Evolutionary conservation across 331 rosid genomes (phyloP), one percentile per base, ranked within the genome.

Genomic region (Rhamnella rubrinervis): DNA sequence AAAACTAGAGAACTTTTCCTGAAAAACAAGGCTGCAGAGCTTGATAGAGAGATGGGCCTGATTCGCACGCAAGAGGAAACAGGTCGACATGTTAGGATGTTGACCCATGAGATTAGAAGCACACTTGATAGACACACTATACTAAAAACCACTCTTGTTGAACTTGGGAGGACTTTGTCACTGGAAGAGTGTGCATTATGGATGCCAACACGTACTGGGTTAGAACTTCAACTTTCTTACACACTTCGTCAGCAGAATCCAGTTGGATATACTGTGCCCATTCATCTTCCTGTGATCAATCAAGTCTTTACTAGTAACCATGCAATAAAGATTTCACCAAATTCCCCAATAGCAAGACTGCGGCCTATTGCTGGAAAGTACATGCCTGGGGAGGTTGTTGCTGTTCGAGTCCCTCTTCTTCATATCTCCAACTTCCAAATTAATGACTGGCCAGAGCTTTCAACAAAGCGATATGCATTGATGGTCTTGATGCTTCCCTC

Each of bases 401-500:
- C 98, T 69, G 89, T 95, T 70, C 88, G 98, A 67, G 98, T 95
- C 49, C 98, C 98, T 12, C 93, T 95, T n/a, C 79, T 95, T 10
- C 87, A 95, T 83, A 96, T 95, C 66, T 91, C 98, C 68, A 91
- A 95, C 78, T 95, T 95, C 75, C 98, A 91, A 84, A 95, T 95
- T 55, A 83, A 91, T 80, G 97, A 91, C 77, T 95, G 97, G 98
- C 98, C 98, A 0, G 98, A 89, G 76, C 95, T 95, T 78, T 83
- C 98, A 12, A 80, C 93, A 6, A 91, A 92, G 79, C 88, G 84
- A 68, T 95, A 91, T 79, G 97, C 98, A 20, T 78, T 95, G 88
- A 91, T 95, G 98, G 98, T 95, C 58, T 85, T 95, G 87, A 91
- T 89, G 90, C 95, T 95, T 66, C 98, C 98, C 51, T 89, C 97